Evolutionary conservation across 2,329 filamentous ascomycete species (phyloP).

Genomic region (Huntiella omanensis): DNA sequence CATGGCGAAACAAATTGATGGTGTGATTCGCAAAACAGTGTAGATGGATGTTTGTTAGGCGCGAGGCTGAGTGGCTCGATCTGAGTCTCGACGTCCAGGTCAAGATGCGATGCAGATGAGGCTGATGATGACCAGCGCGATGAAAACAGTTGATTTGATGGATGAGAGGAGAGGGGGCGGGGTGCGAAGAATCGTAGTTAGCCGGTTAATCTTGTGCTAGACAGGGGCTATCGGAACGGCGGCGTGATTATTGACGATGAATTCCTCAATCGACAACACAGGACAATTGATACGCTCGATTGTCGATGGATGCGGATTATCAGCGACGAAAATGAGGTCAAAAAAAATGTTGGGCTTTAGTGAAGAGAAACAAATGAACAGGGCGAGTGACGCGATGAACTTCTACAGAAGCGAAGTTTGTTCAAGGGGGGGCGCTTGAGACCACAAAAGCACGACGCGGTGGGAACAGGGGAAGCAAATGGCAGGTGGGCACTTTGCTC

Average conservation of each 20-base stretch:
- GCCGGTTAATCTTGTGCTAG: too few relatives aligned
- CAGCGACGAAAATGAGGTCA: not conserved
- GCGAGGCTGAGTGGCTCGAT: not conserved
- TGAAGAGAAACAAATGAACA: not conserved
- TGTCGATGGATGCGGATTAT: not conserved
- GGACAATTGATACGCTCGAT: not conserved
- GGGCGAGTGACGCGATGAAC: not conserved
- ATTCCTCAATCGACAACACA: too few relatives aligned
- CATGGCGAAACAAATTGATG: conserved; percentile 6
- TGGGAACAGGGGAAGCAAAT: conserved; percentile 2
- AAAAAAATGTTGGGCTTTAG: not conserved
- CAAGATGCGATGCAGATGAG: not conserved
- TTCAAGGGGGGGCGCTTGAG: not conserved
- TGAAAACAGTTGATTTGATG: not conserved
- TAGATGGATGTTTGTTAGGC: not conserved
- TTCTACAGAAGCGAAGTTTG: not conserved
- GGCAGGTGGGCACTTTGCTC: conserved; percentile 1
- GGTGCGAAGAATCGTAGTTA: too few relatives aligned
- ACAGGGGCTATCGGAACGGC: too few relatives aligned
- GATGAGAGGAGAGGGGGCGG: not conserved
- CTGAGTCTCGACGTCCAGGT: not conserved
- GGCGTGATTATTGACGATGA: too few relatives aligned
- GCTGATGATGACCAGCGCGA: not conserved
- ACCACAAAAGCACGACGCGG: conserved; percentile 1
- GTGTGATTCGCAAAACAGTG: not conserved